Evolutionary conservation across 176 grass and related monocot genomes (phyloP).

Genomic region (Eleusine indica): DNA sequence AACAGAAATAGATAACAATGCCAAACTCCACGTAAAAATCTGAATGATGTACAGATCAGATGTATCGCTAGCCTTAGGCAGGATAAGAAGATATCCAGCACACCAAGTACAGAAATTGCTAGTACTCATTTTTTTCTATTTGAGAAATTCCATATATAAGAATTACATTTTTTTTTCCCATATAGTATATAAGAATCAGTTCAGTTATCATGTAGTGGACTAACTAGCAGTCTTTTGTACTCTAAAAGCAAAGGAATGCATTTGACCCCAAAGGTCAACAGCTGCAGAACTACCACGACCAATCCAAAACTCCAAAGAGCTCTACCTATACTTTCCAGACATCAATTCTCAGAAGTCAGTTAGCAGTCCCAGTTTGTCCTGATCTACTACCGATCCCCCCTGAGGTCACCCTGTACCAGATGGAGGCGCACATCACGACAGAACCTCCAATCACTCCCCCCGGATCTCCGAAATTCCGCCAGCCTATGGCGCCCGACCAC

Average conservation of each 20-base stretch:
- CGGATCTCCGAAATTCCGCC: constrained; percentile 37
- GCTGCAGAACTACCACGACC: neutral
- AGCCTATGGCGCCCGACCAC: neutral
- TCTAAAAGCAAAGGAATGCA: neutral
- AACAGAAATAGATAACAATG: neutral
- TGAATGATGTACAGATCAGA: neutral
- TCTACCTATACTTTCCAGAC: neutral
- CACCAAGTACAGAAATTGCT: neutral
- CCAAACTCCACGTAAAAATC: neutral
- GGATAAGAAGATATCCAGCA: neutral
- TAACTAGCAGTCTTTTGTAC: neutral
- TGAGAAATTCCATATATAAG: neutral
- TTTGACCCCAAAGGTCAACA: constrained; percentile 23
- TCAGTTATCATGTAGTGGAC: neutral
- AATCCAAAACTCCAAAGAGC: neutral
- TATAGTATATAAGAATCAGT: neutral
- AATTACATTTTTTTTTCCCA: too few relatives aligned
- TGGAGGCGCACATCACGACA: constrained; percentile 31
- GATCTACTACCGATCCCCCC: constrained; percentile 45
- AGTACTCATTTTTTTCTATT: neutral
- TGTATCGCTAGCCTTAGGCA: neutral
- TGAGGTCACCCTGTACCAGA: constrained; percentile 2
- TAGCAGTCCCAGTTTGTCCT: constrained; percentile 19
- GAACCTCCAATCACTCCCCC: constrained; percentile 6
- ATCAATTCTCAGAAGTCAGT: constrained; percentile 18